A percentile compares a stretch with the other conserved stretches of the same genome.
phyloP scores from a whole-genome alignment of 2,329 filamentous ascomycete species.

The Fusarium sp. region DNA sequence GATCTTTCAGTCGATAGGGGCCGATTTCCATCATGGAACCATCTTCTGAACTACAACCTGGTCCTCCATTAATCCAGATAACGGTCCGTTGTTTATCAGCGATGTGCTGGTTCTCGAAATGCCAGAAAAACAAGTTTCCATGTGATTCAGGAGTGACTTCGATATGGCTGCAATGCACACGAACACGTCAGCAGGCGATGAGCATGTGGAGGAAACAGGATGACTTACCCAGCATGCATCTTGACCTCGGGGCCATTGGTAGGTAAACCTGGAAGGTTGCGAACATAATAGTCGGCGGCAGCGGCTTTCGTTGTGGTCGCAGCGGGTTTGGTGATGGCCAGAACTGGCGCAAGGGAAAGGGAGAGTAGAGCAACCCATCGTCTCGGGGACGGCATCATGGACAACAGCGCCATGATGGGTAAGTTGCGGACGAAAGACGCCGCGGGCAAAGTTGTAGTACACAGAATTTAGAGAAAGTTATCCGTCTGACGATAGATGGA shows the following conservation, averaged over 20 bases:
- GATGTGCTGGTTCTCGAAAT: conserved; percentile 95
- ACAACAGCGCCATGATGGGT: conserved; percentile 47
- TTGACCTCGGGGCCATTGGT: conserved; percentile 79
- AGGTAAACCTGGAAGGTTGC: conserved; percentile 85
- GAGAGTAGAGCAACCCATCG: conserved; percentile 52
- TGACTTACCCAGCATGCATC: conserved; percentile 95
- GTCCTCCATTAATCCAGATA: conserved; percentile 97
- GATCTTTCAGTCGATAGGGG: conserved; percentile 86
- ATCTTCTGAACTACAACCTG: conserved; percentile 97
- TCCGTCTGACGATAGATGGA: conserved; percentile 17
- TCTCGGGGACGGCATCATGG: conserved; percentile 43
- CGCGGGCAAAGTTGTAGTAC: conserved; percentile 21
- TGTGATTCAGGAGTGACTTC: conserved; percentile 88
- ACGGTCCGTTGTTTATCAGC: conserved; percentile 91
- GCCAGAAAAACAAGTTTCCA: conserved; percentile 98
- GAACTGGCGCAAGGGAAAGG: conserved; percentile 59
- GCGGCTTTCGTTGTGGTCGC: conserved; percentile 46
- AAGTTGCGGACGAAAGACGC: conserved; percentile 38
- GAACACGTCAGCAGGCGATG: conserved; percentile 42
- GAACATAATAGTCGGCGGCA: conserved; percentile 88
- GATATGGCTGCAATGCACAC: conserved; percentile 75
- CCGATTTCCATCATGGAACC: conserved; percentile 96
- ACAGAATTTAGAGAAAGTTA: conserved; percentile 15
- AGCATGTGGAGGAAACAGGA: conserved; percentile 7
- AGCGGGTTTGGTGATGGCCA: conserved; percentile 50